Conservation (phyloP, 176 grass and related monocot species). For the Phoenix roebelenii region DNA sequence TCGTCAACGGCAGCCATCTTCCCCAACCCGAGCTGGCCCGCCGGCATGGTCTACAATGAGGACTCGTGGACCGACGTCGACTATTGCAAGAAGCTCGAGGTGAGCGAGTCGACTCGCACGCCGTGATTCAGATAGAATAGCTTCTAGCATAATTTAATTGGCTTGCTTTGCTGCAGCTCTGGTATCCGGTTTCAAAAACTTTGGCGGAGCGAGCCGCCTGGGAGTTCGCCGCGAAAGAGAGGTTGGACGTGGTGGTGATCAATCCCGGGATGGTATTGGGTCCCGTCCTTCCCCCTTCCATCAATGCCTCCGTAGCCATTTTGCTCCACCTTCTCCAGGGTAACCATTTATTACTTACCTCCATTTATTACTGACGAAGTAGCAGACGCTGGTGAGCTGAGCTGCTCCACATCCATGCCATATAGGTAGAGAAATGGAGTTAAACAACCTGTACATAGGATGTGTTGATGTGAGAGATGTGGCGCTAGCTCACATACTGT, state of each 20-base stretch:
- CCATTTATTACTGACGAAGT: neutral
- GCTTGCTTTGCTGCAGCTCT: constrained; percentile 15
- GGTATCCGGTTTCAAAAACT: constrained; percentile 53
- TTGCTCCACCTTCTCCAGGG: constrained; percentile 18
- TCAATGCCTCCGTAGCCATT: neutral
- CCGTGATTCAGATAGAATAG: no score
- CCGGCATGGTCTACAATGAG: constrained; percentile 22
- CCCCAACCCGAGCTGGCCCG: constrained; percentile 42
- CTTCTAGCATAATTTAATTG: no score
- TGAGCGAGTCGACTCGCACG: neutral
- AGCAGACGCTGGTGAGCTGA: neutral
- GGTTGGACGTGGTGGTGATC: constrained; percentile 34
- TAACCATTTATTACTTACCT: constrained; percentile 5
- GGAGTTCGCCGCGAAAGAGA: constrained; percentile 33
- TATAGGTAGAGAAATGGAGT: constrained; percentile 32
- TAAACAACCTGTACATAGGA: constrained; percentile 20
- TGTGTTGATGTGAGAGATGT: constrained; percentile 46
- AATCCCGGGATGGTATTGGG: constrained; percentile 43
- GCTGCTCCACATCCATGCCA: neutral
- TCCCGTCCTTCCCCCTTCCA: constrained; percentile 20
- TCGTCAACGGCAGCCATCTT: constrained; percentile 35
- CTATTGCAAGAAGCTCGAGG: constrained; percentile 35
- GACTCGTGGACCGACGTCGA: constrained; percentile 56
- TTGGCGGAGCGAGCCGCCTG: constrained; percentile 50
- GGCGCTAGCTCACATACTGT: constrained; percentile 16